Evolutionary conservation across 2,329 filamentous ascomycete species (phyloP).

Genomic region (Aphanocladium album): DNA sequence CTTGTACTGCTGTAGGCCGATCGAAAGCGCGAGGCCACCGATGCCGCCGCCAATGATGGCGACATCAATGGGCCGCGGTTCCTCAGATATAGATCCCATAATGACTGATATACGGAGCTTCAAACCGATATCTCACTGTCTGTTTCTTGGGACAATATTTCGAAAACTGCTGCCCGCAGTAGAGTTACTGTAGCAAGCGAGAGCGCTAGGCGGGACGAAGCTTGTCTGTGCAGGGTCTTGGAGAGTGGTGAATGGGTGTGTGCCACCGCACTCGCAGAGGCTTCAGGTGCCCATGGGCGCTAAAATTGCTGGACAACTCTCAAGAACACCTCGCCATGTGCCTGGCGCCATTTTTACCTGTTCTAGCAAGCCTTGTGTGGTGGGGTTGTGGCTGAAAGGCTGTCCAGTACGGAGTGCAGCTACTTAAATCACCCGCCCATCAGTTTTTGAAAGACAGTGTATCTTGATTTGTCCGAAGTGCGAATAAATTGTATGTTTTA

Average conservation of each 20-base stretch:
- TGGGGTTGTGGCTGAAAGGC: neutral
- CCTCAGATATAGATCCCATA: neutral
- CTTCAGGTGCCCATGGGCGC: too few species aligned
- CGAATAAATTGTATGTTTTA: too few species aligned
- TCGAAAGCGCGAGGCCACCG: conserved; percentile 39
- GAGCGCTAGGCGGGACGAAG: neutral
- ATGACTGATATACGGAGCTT: neutral
- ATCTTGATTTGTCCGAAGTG: too few species aligned
- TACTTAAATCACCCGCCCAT: too few species aligned
- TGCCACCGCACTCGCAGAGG: too few species aligned
- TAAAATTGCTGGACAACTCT: too few species aligned
- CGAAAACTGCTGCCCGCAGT: neutral
- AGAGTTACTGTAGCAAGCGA: neutral
- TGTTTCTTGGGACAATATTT: neutral
- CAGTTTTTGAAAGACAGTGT: too few species aligned
- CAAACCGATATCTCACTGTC: neutral
- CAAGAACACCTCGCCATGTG: neutral
- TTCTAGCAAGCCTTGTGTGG: neutral
- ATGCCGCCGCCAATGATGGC: conserved; percentile 46
- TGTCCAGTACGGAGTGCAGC: neutral
- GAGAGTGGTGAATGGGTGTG: too few species aligned
- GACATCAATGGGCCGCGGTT: conserved; percentile 18
- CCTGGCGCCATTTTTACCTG: neutral
- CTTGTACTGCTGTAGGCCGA: conserved; percentile 34
- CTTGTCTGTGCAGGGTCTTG: too few species aligned